Base-by-base conservation (phyloP, 306 rosid genomes). In the Sicyos baderoa region DNA sequence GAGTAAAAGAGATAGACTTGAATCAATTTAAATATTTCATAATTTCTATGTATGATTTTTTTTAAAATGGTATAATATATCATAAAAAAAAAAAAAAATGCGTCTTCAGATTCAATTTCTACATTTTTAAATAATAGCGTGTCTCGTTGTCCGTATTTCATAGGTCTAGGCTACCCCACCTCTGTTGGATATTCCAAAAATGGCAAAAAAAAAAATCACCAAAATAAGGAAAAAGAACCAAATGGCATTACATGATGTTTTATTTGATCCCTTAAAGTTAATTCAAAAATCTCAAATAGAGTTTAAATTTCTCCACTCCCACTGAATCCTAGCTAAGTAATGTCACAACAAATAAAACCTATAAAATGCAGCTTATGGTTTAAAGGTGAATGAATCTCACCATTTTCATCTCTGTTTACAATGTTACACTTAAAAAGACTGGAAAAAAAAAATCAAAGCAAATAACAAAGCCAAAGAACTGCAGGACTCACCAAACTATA, bases 361-460 rank as follows among this genome's bases (percentile, higher is more conserved):
- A 61, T 14, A 63, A 63, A 40, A 5, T 63, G n/a, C 48, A 63
- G 52, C 5, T 19, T 42, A 63, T 18, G 53, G n/a, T 63, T 63
- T 45, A 42, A 47, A 21, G 40, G 54, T 40, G 54, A 65, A 66
- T 14, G 21, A 47, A 66, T 21, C 16, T 66, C 71, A 47, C 71
- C 71, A 66, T 21, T 22, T 65, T 42, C 70, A 65, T 45, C 9
- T 44, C 35, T 42, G 54, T 21, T 65, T 65, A 32, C 5, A 45
- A 65, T 22, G 71, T 66, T 66, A 66, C 71, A 66, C 71, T 47
- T 64, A 3, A 15, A 32, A 32, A 7, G 11, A 23, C 21, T 14
- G 55, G 22, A 44, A 37, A 22, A 22, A 13, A 44, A 37, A 22
- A 22, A 13, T 19, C 19, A 44, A 45, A 65, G 52, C 71, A 45